A percentile compares a stretch with the other conserved stretches of the same genome.
These are phyloP conservation scores for Phytopythium delawarense DNA, from an alignment of 352 stramenopile species.

Conservation along the genomic window DNA sequence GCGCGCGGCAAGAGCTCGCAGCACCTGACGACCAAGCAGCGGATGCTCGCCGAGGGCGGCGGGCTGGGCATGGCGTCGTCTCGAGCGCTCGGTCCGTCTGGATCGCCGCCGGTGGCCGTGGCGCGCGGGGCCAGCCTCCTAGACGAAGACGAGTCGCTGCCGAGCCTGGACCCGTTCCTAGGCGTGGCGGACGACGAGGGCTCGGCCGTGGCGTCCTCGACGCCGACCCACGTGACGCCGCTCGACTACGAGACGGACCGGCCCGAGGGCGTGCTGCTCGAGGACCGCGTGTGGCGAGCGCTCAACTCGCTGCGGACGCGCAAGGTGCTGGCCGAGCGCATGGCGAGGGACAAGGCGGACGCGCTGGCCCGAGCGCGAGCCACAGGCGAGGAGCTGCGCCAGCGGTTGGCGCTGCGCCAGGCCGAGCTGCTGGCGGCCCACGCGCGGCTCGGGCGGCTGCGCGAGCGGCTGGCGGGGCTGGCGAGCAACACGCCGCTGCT, in stretches of 20 bases:
- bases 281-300: slow-evolving; percentile 63
- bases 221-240: slow-evolving; percentile 34
- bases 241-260: slow-evolving; percentile 72
- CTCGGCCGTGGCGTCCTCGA: background rate
- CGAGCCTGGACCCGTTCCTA: slow-evolving; percentile 72
- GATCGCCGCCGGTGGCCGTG: slow-evolving; percentile 33
- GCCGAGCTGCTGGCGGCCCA: background rate
- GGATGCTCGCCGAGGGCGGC: slow-evolving; percentile 33
- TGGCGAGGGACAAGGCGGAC: slow-evolving; percentile 51
- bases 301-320: slow-evolving; percentile 56
- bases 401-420: slow-evolving; percentile 22
- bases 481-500: slow-evolving; percentile 77
- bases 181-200: slow-evolving; percentile 40
- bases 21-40: slow-evolving; percentile 39
- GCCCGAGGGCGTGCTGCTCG: slow-evolving; percentile 52
- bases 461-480: slow-evolving; percentile 23
- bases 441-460: slow-evolving; percentile 10
- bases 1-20: slow-evolving; percentile 22
- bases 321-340: slow-evolving; percentile 64
- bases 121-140: slow-evolving; percentile 15
- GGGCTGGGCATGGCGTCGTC: slow-evolving; percentile 28
- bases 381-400: slow-evolving; percentile 52
- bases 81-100: slow-evolving; percentile 17
- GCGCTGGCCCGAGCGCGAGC: slow-evolving; percentile 34
- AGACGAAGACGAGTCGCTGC: slow-evolving; percentile 21